Percentiles rank a stretch among this genome's conserved stretches.
Evolutionary conservation across 176 grass and related monocot species (phyloP).

Genomic region (Calamus simplicifolius): DNA sequence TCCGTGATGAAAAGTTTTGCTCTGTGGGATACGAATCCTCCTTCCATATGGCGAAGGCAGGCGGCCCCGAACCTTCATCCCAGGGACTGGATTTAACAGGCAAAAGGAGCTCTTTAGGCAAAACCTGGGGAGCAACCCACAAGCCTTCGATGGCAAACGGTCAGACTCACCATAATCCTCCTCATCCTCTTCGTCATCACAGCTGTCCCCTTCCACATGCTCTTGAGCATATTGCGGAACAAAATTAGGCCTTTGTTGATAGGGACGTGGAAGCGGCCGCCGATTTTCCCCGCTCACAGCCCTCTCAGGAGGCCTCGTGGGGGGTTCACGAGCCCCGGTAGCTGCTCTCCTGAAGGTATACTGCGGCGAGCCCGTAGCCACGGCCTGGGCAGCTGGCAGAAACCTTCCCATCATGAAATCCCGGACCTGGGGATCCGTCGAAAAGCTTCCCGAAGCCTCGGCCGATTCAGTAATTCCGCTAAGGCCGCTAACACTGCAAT

Average conservation of each 20-base stretch:
- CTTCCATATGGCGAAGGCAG: conserved; percentile 5
- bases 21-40: conserved; percentile 11
- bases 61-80: conserved; percentile 31
- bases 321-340: not conserved
- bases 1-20: not conserved
- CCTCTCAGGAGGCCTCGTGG: not conserved
- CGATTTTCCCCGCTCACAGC: conserved; percentile 1
- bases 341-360: conserved; percentile 70
- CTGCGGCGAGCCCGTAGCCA: conserved; percentile 66
- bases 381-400: conserved; percentile 71
- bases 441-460: not conserved
- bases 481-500: conserved; percentile 91
- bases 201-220: conserved; percentile 20
- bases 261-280: conserved; percentile 50
- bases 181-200: conserved; percentile 43
- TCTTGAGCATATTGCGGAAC: conserved; percentile 34
- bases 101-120: conserved; percentile 68
- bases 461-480: conserved; percentile 35
- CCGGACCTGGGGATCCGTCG: conserved; percentile 27
- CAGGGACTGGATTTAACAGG: conserved; percentile 74
- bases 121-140: conserved; percentile 71
- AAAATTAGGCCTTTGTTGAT: conserved; percentile 63
- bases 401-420: conserved; percentile 90
- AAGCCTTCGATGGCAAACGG: conserved; percentile 56
- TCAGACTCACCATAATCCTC: conserved; percentile 42